Conservation (phyloP, 2,329 filamentous ascomycete genomes). For the Beauveria sp. region DNA sequence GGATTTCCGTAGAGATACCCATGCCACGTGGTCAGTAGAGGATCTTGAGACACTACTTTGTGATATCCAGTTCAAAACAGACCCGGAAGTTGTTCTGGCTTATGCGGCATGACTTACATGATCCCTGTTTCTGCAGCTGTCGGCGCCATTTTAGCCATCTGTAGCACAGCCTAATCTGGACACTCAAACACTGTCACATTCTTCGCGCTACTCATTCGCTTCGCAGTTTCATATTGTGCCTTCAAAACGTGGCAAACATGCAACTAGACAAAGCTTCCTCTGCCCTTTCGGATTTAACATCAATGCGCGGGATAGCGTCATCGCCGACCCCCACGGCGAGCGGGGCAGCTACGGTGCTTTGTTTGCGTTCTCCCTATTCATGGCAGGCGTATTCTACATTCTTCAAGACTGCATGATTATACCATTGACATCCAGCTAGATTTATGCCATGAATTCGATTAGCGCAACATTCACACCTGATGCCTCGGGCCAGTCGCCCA, state of each 20-base stretch:
- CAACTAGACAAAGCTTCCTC: neutral
- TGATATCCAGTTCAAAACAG: neutral
- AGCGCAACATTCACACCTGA: slow-evolving; percentile 31
- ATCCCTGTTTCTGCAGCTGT: too few species aligned
- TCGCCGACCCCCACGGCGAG: neutral
- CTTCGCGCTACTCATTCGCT: neutral
- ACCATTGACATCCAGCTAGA: neutral
- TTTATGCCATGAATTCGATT: slow-evolving; percentile 34
- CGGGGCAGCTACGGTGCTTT: neutral
- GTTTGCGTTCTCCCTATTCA: neutral
- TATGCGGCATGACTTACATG: neutral
- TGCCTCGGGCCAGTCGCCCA: slow-evolving; percentile 30
- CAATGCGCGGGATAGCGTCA: slow-evolving; percentile 1
- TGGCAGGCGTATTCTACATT: too few species aligned
- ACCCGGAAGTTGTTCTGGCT: neutral
- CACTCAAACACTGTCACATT: neutral
- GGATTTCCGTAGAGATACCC: neutral
- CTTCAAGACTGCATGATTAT: neutral
- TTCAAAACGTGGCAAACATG: neutral
- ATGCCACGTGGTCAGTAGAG: neutral
- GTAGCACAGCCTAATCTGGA: neutral
- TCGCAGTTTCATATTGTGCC: neutral
- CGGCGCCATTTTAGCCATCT: too few species aligned
- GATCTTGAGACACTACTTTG: neutral
- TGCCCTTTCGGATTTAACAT: neutral